Base-by-base conservation (phyloP, 768 basidiomycete species). In the Boletus rubescentipes region DNA sequence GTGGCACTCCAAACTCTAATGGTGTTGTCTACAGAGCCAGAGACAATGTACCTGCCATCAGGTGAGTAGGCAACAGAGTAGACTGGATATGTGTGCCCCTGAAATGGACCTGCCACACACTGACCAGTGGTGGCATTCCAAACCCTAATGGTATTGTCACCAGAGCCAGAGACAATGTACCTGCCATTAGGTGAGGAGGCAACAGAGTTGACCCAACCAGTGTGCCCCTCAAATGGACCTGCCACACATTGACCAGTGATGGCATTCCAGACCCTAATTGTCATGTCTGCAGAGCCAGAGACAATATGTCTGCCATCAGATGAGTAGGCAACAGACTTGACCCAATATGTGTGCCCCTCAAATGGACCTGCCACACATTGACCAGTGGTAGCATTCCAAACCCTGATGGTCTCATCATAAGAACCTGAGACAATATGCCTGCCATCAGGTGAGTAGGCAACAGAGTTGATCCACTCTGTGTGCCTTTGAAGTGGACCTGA, bases 101-200 rank as follows among this genome's bases (percentile, higher is more conserved):
- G 32, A 11, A 54, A 37, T 26, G 51, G 45, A 46, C 49, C 54
- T 40, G 42, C 48, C 43, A 61, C 14, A 48, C 43, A 30, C 23
- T 41, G 39, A 35, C 59, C 34, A 42, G 49, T 41, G 9, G 4
- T 20, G 26, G 49, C 1, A 41, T 34, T 34, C 32, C 32, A 34
- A 34, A 34, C 14, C 32, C 10, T 35, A 14, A 35, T 35, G 15
- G 31, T 37, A 1, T n/a, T 18, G n/a, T n/a, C 26, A 3, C 26
- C 3, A 26, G 26, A 26, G 26, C 26, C 26, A 26, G 26, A 26
- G 26, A 26, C 26, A 18, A 37, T 37, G n/a, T n/a, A n/a, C 1
- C 5, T 18, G n/a, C 36, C 36, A 37, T 18, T 5, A 8, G 34
- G 34, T 35, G 34, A 35, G 10, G 5, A 34, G 32, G 32, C 32